Evolutionary conservation across 2,329 filamentous ascomycete species (phyloP).

Genomic region (Fusarium xylarioides): DNA sequence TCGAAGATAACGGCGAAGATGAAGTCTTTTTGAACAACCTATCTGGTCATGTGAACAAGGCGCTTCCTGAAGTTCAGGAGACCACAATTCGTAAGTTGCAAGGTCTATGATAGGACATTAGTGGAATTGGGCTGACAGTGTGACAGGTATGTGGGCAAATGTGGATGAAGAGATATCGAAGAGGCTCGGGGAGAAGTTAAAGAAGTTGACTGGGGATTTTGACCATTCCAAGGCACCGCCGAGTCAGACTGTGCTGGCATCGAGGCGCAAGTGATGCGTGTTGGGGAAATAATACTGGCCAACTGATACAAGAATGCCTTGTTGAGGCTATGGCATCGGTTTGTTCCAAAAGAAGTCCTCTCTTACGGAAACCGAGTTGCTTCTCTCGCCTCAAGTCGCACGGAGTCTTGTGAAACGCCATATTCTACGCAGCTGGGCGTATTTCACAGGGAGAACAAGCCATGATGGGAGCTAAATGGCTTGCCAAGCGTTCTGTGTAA

Average conservation of each 20-base stretch:
- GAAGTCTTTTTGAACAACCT: background rate
- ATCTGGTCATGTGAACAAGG: background rate
- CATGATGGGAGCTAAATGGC: accelerated
- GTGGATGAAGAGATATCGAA: background rate
- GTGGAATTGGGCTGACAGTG: background rate
- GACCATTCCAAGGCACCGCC: background rate
- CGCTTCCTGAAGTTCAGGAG: background rate
- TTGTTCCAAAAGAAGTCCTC: accelerated
- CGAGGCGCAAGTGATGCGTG: background rate
- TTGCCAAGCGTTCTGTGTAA: background rate
- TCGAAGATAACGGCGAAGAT: background rate
- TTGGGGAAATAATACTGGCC: too few species aligned
- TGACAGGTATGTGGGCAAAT: background rate
- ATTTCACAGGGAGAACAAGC: accelerated
- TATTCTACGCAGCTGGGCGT: too few species aligned
- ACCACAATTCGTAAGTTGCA: background rate
- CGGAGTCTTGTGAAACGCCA: background rate
- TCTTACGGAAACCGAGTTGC: background rate
- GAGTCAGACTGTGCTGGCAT: background rate
- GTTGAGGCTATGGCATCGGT: background rate
- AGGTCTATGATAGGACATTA: too few species aligned
- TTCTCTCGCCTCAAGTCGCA: background rate
- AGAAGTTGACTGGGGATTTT: background rate
- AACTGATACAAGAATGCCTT: too few species aligned
- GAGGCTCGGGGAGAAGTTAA: background rate